phyloP scores from a whole-genome alignment of 2,329 filamentous ascomycete species.

The Colletotrichum musae region DNA sequence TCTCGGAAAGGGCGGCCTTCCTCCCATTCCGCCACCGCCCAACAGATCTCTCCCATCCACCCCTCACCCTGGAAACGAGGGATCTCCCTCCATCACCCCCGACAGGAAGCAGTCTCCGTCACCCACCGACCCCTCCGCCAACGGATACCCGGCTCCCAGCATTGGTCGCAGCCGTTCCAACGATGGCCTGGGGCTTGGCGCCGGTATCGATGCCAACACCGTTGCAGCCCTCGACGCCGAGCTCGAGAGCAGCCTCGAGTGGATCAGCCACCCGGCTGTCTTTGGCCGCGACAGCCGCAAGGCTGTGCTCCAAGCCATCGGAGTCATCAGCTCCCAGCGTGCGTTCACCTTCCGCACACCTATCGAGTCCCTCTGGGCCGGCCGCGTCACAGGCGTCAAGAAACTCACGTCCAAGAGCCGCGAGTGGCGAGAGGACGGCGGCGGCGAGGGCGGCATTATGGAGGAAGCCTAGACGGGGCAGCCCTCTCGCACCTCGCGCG shows the following conservation, averaged over 20 bases:
- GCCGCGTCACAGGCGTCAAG: conserved; percentile 84
- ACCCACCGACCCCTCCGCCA: conserved; percentile 63
- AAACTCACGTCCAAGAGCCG: conserved; percentile 85
- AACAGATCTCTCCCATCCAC: conserved; percentile 58
- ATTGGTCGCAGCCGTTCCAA: conserved; percentile 68
- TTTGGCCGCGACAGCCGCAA: conserved; percentile 96
- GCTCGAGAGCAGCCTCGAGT: conserved; percentile 90
- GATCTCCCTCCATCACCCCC: conserved; percentile 61
- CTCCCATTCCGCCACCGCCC: conserved; percentile 76
- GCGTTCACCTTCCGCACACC: conserved; percentile 94
- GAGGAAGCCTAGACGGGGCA: conserved; percentile 66
- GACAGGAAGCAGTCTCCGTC: conserved; percentile 57
- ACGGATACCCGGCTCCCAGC: conserved; percentile 60
- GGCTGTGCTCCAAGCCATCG: conserved; percentile 95
- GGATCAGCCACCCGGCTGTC: conserved; percentile 97
- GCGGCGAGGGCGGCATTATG: conserved; percentile 77
- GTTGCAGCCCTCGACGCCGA: conserved; percentile 92
- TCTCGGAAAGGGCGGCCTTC: conserved; percentile 92
- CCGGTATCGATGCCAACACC: conserved; percentile 86
- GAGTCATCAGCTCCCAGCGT: conserved; percentile 94
- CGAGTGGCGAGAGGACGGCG: conserved; percentile 91
- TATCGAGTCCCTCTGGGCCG: conserved; percentile 91
- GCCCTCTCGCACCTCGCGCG: conserved; percentile 22
- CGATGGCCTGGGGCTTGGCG: conserved; percentile 71
- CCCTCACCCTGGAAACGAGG: conserved; percentile 59